Percentiles rank a stretch among this genome's conserved stretches.
Conservation (phyloP, 2,329 filamentous ascomycete species). For the Plenodomus biglobosus region DNA sequence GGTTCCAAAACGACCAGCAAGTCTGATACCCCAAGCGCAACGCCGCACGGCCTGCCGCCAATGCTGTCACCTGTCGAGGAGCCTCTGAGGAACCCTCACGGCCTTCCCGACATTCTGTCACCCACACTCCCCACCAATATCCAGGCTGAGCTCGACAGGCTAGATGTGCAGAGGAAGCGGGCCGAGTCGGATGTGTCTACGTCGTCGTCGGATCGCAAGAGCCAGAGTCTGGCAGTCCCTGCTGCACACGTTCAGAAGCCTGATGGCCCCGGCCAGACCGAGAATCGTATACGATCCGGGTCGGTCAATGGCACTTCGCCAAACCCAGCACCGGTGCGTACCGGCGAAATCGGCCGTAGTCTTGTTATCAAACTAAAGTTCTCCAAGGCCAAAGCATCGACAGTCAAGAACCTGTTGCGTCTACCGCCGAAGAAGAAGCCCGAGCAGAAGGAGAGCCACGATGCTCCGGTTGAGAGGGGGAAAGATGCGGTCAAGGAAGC, state of each 20-base stretch:
- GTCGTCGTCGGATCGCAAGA: slow-evolving; percentile 38
- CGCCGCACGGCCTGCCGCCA: slow-evolving; percentile 44
- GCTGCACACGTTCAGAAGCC: slow-evolving; percentile 20
- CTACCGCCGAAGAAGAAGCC: slow-evolving; percentile 32
- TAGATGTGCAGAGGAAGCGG: slow-evolving; percentile 42
- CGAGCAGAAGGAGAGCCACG: slow-evolving; percentile 35
- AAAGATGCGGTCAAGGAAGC: slow-evolving; percentile 29
- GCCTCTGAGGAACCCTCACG: slow-evolving; percentile 44
- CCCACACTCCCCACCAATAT: slow-evolving; percentile 60
- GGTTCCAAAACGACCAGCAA: slow-evolving; percentile 35
- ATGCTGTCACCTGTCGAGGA: slow-evolving; percentile 46
- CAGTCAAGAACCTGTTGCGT: slow-evolving; percentile 46
- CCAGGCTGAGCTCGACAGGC: slow-evolving; percentile 54
- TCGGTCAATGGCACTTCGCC: slow-evolving; percentile 34
- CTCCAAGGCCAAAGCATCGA: slow-evolving; percentile 52
- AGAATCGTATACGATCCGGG: slow-evolving; percentile 26
- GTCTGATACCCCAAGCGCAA: slow-evolving; percentile 31
- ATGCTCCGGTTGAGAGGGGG: slow-evolving; percentile 26
- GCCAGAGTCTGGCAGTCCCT: slow-evolving; percentile 27
- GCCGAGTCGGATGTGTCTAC: slow-evolving; percentile 40
- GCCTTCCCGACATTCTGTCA: slow-evolving; percentile 58
- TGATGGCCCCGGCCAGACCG: slow-evolving; percentile 23
- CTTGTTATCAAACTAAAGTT: slow-evolving; percentile 56
- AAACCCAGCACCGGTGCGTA: slow-evolving; percentile 11
- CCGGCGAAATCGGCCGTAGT: slow-evolving; percentile 15